Evolutionary conservation across 2,329 filamentous ascomycete species (phyloP).

Genomic region (Apiospora sp.): DNA sequence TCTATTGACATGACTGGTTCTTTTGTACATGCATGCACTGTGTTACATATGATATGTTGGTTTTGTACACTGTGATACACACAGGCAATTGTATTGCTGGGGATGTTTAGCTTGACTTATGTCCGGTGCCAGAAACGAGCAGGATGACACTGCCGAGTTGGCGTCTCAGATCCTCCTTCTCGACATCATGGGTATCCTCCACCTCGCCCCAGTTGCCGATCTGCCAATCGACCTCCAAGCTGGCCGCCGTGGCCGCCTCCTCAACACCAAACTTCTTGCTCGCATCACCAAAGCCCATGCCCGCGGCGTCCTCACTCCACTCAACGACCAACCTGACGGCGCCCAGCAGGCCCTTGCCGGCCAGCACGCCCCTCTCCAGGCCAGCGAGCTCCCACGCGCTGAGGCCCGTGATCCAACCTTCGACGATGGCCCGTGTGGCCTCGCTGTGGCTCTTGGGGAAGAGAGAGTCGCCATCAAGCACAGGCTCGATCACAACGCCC

Average conservation of each 20-base stretch:
- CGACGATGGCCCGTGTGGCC: slow-evolving; percentile 78
- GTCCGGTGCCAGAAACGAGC: slow-evolving; percentile 71
- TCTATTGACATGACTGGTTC: background rate
- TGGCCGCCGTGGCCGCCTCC: slow-evolving; percentile 80
- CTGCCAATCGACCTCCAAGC: slow-evolving; percentile 89
- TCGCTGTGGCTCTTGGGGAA: slow-evolving; percentile 77
- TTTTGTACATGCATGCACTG: background rate
- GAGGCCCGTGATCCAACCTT: slow-evolving; percentile 78
- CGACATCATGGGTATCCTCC: slow-evolving; percentile 97
- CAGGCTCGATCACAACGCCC: slow-evolving; percentile 77
- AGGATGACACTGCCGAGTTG: slow-evolving; percentile 89
- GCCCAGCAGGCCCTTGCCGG: slow-evolving; percentile 85
- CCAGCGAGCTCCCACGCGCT: slow-evolving; percentile 84
- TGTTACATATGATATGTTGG: background rate
- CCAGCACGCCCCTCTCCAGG: slow-evolving; percentile 82
- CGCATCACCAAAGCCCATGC: slow-evolving; percentile 50
- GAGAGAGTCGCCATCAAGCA: slow-evolving; percentile 82
- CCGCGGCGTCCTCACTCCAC: slow-evolving; percentile 80
- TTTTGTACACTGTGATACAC: background rate
- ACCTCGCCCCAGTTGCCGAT: slow-evolving; percentile 93
- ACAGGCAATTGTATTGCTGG: background rate
- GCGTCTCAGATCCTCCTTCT: slow-evolving; percentile 85
- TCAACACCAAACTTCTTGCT: slow-evolving; percentile 75
- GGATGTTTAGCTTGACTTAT: slow-evolving; percentile 22
- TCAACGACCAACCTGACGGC: slow-evolving; percentile 81